Percentiles rank a stretch among this genome's conserved stretches.
These are phyloP conservation scores for Chalciporus piperatoides DNA, from an alignment of 1,284 basidiomycete genomes.

Conservation along the genomic window DNA sequence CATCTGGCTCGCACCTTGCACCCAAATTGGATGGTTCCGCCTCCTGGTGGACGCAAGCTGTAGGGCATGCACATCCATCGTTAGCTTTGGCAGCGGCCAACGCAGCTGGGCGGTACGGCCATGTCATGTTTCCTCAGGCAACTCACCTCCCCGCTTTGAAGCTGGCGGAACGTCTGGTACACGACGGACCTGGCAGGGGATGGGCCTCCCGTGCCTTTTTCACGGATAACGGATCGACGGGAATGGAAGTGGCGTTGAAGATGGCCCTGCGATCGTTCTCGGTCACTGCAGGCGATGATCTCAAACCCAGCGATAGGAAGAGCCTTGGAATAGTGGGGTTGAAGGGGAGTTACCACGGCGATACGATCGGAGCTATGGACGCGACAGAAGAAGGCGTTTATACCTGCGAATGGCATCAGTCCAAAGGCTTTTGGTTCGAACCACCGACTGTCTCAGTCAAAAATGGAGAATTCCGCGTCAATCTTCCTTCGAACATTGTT, in stretches of 20 bases:
- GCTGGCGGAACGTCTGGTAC: slow-evolving; percentile 70
- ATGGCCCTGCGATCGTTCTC: slow-evolving; percentile 87
- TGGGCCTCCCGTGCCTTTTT: slow-evolving; percentile 95
- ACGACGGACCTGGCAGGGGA: slow-evolving; percentile 71
- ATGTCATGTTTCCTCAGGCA: slow-evolving; percentile 93
- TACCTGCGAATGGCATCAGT: slow-evolving; percentile 95
- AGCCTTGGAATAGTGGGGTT: slow-evolving; percentile 82
- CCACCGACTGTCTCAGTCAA: slow-evolving; percentile 75
- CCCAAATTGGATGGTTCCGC: slow-evolving; percentile 89
- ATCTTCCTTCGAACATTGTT: slow-evolving; percentile 53
- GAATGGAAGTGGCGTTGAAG: slow-evolving; percentile 94
- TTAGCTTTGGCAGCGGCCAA: slow-evolving; percentile 84
- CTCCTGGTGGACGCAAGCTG: slow-evolving; percentile 97
- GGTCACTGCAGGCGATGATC: slow-evolving; percentile 39
- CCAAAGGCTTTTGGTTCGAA: slow-evolving; percentile 92
- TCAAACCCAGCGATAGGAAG: slow-evolving; percentile 42
- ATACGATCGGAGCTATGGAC: slow-evolving; percentile 98
- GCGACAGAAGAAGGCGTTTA: slow-evolving; percentile 90
- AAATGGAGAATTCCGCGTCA: slow-evolving; percentile 57
- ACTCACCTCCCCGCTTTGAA: slow-evolving; percentile 82
- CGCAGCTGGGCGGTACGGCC: slow-evolving; percentile 92
- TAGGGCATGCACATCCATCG: slow-evolving; percentile 80
- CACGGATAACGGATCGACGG: slow-evolving; percentile 93
- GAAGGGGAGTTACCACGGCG: slow-evolving; percentile 95
- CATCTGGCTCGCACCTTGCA: slow-evolving; percentile 47